Percentiles rank a stretch among this genome's conserved stretches.
phyloP scores from a whole-genome alignment of 116 monocot genomes.

The Posidonia oceanica region DNA sequence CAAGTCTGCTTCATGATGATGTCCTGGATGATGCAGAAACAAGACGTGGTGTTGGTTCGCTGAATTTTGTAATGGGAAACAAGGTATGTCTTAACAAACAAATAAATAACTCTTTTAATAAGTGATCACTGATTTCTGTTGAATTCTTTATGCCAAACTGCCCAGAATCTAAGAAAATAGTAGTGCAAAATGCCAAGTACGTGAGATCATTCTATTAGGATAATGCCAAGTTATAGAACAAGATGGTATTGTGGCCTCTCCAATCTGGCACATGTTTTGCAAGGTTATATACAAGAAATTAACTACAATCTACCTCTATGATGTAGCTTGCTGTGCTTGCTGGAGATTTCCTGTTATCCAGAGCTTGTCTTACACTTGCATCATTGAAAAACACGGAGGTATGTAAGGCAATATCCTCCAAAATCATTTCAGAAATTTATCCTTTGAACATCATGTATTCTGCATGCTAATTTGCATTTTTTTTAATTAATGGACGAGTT shows the following conservation, averaged over 20 bases:
- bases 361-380: slow-evolving; percentile 85
- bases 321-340: slow-evolving; percentile 89
- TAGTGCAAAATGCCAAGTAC: too few relatives aligned
- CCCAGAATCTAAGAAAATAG: not conserved
- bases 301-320: not conserved
- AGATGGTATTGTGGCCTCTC: too few relatives aligned
- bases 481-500: too few relatives aligned
- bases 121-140: not conserved
- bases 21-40: slow-evolving; percentile 97
- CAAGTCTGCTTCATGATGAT: slow-evolving; percentile 98
- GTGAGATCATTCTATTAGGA: too few relatives aligned
- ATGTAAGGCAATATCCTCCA: not conserved
- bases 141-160: not conserved
- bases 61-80: slow-evolving; percentile 95
- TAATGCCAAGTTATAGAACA: too few relatives aligned
- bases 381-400: slow-evolving; percentile 87
- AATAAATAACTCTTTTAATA: not conserved
- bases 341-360: slow-evolving; percentile 88
- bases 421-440: not conserved
- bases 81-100: slow-evolving; percentile 37
- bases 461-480: too few relatives aligned
- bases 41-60: slow-evolving; percentile 76
- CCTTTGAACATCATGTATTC: too few relatives aligned
- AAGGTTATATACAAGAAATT: too few relatives aligned
- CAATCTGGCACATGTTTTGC: not conserved